Evolutionary conservation across 352 stramenopile genomes (phyloP).

Genomic region (Thalassiosira hispida): DNA sequence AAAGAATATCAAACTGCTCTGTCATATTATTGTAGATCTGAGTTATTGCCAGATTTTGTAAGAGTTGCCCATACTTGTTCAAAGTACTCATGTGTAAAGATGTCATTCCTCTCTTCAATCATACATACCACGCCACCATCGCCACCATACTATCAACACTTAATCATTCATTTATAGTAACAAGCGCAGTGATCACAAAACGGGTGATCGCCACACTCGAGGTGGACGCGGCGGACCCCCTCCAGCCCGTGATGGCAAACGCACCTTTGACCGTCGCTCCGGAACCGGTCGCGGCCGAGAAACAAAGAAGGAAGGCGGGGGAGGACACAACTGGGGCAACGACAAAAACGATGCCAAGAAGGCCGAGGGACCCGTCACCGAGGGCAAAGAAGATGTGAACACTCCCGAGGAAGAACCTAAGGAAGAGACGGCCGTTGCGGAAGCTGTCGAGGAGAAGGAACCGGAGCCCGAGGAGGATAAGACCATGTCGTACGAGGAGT

Average conservation of each 20-base stretch:
- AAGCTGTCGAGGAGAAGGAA: constrained; percentile 48
- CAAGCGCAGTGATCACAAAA: constrained; percentile 73
- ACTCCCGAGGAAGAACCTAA: constrained; percentile 88
- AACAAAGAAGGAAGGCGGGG: constrained; percentile 93
- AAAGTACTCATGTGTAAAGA: too few species aligned
- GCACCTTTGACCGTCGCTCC: constrained; percentile 92
- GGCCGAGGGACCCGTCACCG: constrained; percentile 86
- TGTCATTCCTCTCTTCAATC: constrained; percentile 5
- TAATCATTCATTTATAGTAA: neutral
- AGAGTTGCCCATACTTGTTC: too few species aligned
- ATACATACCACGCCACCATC: neutral
- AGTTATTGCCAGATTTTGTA: too few species aligned
- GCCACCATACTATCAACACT: constrained; percentile 4
- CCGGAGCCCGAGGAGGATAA: constrained; percentile 80
- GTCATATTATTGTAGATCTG: too few species aligned
- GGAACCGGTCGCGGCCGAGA: constrained; percentile 95
- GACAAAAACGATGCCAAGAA: constrained; percentile 92
- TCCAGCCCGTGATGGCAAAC: constrained; percentile 82
- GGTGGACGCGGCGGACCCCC: constrained; percentile 63
- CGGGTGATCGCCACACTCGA: constrained; percentile 38
- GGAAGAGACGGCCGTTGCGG: constrained; percentile 53
- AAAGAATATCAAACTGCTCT: neutral
- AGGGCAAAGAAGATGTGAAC: constrained; percentile 87
- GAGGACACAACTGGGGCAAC: constrained; percentile 94
- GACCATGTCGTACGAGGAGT: constrained; percentile 83